These are phyloP conservation scores for Syzygium malaccense DNA, from an alignment of 441 rosid genomes.

Conservation along the genomic window DNA sequence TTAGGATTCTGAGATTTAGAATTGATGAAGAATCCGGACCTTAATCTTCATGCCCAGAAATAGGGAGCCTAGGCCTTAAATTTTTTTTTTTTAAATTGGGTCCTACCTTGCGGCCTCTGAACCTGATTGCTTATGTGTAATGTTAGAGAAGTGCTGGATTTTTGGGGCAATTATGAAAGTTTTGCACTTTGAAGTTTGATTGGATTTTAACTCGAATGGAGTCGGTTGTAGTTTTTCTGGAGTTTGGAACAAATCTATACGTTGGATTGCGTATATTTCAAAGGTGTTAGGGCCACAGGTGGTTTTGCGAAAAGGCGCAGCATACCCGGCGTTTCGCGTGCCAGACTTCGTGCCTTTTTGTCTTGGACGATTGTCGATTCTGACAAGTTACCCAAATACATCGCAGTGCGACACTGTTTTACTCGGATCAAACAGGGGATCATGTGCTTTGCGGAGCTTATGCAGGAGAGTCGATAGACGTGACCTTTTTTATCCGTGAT, in stretches of 20 bases:
- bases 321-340: background rate
- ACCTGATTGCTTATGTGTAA: background rate
- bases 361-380: background rate
- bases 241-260: background rate
- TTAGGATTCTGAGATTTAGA: conserved; percentile 13
- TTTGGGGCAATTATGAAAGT: background rate
- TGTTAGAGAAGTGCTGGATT: background rate
- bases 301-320: background rate
- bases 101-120: background rate
- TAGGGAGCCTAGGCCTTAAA: background rate
- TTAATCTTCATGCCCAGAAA: background rate
- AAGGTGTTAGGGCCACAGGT: background rate
- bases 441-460: background rate
- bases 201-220: background rate
- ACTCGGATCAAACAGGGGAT: background rate
- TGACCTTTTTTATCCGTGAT: background rate
- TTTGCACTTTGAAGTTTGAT: background rate
- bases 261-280: background rate
- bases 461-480: background rate
- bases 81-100: background rate
- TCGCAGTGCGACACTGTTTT: background rate
- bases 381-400: background rate
- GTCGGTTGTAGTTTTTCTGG: background rate
- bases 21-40: conserved; percentile 21
- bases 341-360: background rate